These are phyloP conservation scores for Asterophora lycoperdoides DNA, from an alignment of 768 basidiomycete genomes.

Conservation along the genomic window DNA sequence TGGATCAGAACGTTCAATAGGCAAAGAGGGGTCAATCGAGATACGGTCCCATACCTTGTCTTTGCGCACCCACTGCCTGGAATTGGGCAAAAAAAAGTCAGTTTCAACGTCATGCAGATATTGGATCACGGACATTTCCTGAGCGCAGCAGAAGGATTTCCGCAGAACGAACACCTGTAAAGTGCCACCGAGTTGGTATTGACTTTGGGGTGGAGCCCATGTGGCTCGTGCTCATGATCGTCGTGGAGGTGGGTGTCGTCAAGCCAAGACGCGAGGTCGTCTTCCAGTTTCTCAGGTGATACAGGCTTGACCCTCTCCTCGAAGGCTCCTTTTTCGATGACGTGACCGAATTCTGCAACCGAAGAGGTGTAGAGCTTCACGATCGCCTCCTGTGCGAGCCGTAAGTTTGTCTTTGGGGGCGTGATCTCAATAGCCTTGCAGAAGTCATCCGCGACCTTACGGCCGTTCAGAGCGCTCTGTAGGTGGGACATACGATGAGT, in stretches of 20 bases:
- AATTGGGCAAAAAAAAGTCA: background rate
- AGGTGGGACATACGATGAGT: too few species aligned
- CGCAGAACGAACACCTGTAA: conserved; percentile 62
- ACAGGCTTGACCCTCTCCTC: conserved; percentile 24
- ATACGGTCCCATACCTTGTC: conserved; percentile 16
- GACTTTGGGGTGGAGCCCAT: conserved; percentile 40
- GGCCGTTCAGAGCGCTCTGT: conserved; percentile 34
- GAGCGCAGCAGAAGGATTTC: conserved; percentile 55
- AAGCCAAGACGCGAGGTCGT: conserved; percentile 39
- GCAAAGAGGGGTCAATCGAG: too few species aligned
- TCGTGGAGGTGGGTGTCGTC: conserved; percentile 23
- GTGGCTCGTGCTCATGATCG: conserved; percentile 24
- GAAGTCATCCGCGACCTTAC: conserved; percentile 52
- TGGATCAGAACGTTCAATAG: too few species aligned
- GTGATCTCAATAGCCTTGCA: conserved; percentile 40
- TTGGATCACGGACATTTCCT: conserved; percentile 39
- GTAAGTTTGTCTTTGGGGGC: conserved; percentile 48
- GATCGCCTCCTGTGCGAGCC: conserved; percentile 50
- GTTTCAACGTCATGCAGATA: background rate
- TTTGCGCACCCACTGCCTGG: conserved; percentile 24
- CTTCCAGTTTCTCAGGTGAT: conserved; percentile 40
- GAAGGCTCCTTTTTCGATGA: conserved; percentile 34
- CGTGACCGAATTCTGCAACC: conserved; percentile 40
- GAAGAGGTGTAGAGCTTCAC: conserved; percentile 42
- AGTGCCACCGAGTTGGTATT: conserved; percentile 46